Base-by-base conservation (phyloP, 441 rosid genomes). In the Populus hybrid region DNA sequence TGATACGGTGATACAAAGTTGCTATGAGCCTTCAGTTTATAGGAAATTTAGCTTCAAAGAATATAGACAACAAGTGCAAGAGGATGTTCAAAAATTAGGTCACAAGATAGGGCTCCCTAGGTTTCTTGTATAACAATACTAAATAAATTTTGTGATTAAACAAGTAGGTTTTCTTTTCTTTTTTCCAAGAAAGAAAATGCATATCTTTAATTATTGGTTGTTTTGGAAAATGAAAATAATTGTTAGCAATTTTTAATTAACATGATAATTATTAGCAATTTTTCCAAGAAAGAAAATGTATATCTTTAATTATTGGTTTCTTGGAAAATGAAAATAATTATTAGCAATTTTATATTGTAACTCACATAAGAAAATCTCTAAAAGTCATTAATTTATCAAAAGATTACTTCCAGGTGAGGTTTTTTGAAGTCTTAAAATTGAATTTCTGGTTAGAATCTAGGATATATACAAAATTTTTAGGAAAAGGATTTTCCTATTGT, bases 31-130 rank as follows among this genome's bases (percentile, higher is more conserved):
- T 53, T 83, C 92, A 8, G 61, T 85, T 56, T 95, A 95, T 14
- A 87, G 78, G 78, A 87, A 87, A 72, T 95, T 95, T 73, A 95
- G 89, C 85, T 95, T 95, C 61, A 75, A 88, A 76, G 91, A 94
- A 67, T 94, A 86, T 68, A 87, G 93, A 81, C 84, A 85, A 64
- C 91, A 94, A 82, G 97, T 95, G 14, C 95, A 90, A 74, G 90
- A 89, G 1, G 98, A 95, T 84, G 99, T 94, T 42, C 84, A 86
- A 75, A 81, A 83, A 26, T 76, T 89, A 56, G 99, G 99, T 29
- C 81, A 76, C 73, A 95, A 95, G 87, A 86, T 95, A 73, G 99
- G 99, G 4, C 99, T 95, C 40, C 86, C 90, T 26, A 82, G 93
- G 80, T 94, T 94, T 84, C 88, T 83, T 82, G 65, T 78, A 61